Evolutionary conservation across 2,329 filamentous ascomycete species (phyloP).

Genomic region (Phyllosticta citribraziliensis): DNA sequence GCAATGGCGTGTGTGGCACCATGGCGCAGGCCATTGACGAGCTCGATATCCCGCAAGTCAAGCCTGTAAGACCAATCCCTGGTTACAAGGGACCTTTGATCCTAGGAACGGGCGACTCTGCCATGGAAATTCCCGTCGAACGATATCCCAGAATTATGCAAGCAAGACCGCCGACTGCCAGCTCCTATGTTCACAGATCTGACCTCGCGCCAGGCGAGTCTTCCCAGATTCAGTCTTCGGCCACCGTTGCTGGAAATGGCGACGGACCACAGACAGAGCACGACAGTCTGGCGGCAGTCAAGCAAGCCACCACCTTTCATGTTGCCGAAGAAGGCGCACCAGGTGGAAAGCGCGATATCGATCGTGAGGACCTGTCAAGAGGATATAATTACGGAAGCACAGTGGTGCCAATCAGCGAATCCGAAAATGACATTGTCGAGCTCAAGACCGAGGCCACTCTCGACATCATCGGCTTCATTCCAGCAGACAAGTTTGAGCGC

Average conservation of each 20-base stretch:
- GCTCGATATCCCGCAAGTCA: conserved; percentile 66
- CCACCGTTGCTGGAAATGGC: conserved; percentile 24
- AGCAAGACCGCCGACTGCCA: conserved; percentile 65
- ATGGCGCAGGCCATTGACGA: conserved; percentile 76
- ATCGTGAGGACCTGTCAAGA: conserved; percentile 75
- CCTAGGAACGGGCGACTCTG: conserved; percentile 66
- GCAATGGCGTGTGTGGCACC: conserved; percentile 63
- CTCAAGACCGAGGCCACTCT: conserved; percentile 67
- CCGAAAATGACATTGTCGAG: conserved; percentile 81
- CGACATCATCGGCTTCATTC: conserved; percentile 80
- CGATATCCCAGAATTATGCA: conserved; percentile 80
- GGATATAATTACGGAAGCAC: conserved; percentile 92
- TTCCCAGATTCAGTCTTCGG: conserved; percentile 42
- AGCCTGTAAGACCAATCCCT: conserved; percentile 63
- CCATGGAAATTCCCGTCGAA: conserved; percentile 76
- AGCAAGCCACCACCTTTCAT: conserved; percentile 68
- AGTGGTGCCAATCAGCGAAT: conserved; percentile 77
- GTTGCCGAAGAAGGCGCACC: conserved; percentile 64
- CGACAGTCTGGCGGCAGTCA: conserved; percentile 55
- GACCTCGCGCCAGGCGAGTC: conserved; percentile 35
- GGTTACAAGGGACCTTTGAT: conserved; percentile 72
- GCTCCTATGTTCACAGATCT: conserved; percentile 56
- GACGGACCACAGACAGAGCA: conserved; percentile 19
- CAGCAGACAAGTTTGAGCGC: conserved; percentile 65
- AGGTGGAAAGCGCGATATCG: conserved; percentile 72